Conservation (phyloP, 345 rosid species). For the Citrus mangshanensis region DNA sequence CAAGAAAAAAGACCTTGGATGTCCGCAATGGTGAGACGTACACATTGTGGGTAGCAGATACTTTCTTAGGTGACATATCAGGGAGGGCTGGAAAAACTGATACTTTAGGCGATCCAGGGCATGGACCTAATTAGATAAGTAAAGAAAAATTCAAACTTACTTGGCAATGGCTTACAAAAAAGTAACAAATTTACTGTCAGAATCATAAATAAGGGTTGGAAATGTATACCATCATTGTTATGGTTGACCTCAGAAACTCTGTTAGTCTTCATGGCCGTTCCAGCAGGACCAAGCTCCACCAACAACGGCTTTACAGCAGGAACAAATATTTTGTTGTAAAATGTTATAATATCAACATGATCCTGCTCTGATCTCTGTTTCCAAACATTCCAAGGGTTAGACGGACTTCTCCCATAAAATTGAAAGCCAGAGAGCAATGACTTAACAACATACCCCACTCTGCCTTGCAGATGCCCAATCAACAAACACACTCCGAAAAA, state of each 20-base stretch:
- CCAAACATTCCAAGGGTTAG: conserved; percentile 23
- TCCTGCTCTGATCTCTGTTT: conserved; percentile 81
- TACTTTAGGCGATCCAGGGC: conserved; percentile 87
- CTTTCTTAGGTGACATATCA: conserved; percentile 97
- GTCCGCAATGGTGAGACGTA: conserved; percentile 94
- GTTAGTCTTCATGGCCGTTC: conserved; percentile 34
- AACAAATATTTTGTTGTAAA: conserved; percentile 86
- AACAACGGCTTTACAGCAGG: conserved; percentile 82
- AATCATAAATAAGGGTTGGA: background rate
- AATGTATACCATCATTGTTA: conserved; percentile 51
- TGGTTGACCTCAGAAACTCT: conserved; percentile 49
- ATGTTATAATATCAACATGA: conserved; percentile 85
- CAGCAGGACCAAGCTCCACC: conserved; percentile 74
- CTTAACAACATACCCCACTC: conserved; percentile 45
- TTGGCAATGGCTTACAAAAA: conserved; percentile 11
- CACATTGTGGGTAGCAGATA: conserved; percentile 81
- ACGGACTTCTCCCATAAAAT: conserved; percentile 17
- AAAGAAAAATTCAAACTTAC: conserved; percentile 15
- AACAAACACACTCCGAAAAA: conserved; percentile 79
- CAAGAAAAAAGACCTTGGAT: conserved; percentile 63
- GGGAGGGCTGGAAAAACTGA: conserved; percentile 85
- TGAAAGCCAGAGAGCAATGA: background rate
- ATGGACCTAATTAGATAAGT: conserved; percentile 48
- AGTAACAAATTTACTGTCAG: background rate
- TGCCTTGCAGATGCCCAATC: conserved; percentile 64